phyloP scores from a whole-genome alignment of 495 filamentous ascomycete species.

The Aspergillus baeticus region DNA sequence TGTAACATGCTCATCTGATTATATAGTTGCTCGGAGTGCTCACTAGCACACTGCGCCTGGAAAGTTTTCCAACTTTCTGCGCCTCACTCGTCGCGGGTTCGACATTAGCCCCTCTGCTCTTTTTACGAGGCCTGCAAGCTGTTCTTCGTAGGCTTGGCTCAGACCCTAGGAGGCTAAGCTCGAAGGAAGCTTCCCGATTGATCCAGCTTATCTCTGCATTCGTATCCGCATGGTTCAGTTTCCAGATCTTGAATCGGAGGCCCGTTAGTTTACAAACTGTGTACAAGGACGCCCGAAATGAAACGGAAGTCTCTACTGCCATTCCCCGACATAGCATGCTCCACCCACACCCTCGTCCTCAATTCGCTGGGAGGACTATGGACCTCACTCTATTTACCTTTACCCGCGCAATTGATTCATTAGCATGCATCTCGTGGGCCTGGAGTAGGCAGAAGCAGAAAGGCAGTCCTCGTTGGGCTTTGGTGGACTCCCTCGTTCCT shows the following conservation, averaged over 20 bases:
- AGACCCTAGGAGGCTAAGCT: slow-evolving; percentile 16
- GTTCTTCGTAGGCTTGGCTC: slow-evolving; percentile 18
- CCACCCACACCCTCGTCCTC: slow-evolving; percentile 18
- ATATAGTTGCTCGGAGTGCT: slow-evolving; percentile 38
- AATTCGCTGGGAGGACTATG: slow-evolving; percentile 72
- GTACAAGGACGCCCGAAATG: slow-evolving; percentile 5
- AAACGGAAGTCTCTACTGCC: slow-evolving; percentile 36
- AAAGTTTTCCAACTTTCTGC: slow-evolving; percentile 80
- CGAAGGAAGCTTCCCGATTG: slow-evolving; percentile 22
- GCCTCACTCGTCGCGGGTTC: slow-evolving; percentile 73
- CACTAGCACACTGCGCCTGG: slow-evolving; percentile 34
- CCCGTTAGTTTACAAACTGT: slow-evolving; percentile 22
- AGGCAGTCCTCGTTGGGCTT: slow-evolving; percentile 45
- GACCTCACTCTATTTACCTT: slow-evolving; percentile 84
- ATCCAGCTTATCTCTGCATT: slow-evolving; percentile 42
- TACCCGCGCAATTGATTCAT: slow-evolving; percentile 70
- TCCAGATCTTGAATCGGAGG: slow-evolving; percentile 46
- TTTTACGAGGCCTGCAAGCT: slow-evolving; percentile 33
- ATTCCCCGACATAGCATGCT: slow-evolving; percentile 29
- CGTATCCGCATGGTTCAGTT: slow-evolving; percentile 47
- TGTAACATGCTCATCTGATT: slow-evolving; percentile 3
- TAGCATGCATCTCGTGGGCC: slow-evolving; percentile 66
- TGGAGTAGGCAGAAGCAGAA: slow-evolving; percentile 34
- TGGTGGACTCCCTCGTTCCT: slow-evolving; percentile 50
- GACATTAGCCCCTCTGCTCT: slow-evolving; percentile 58